Evolutionary conservation across 176 grass and related monocot species (phyloP), one percentile per base, ranked within the genome.

Genomic region (Oryza coarctata): DNA sequence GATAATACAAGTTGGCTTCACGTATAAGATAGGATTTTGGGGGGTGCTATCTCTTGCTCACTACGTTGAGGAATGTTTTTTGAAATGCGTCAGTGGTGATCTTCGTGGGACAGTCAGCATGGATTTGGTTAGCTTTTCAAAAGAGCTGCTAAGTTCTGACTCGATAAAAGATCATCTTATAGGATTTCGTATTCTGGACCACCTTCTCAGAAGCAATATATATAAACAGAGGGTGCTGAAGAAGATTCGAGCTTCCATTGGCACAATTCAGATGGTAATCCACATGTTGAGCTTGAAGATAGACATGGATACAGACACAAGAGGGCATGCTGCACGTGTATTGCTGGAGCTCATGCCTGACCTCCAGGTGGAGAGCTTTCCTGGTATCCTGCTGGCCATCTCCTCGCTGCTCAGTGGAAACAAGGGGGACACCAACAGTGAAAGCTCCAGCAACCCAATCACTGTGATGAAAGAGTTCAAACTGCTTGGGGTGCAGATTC

Each of bases 1-100:
- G 36, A 0, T 38, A 0, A 1, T 0, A 38, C 36, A 9, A 0
- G 36, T 38, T 44, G 12, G 0, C 12, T 0, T 14, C 0, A 13
- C 1, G 0, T 65, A 65, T 31, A 30, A 65, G 5, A 1, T 65
- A 1, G 62, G 4, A 17, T 1, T 65, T 65, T 65, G 62, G 62
- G 62, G 62, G 10, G 2, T 8, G 12, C 62, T 31, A 65, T 4
- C 12, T 31, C 1, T 65, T 65, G 0, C 62, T 65, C 62, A 12
- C 5, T 65, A 65, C 31, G 12, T 31, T 29, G 5, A 65, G 5
- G 62, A 65, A 65, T 65, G 62, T 29, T 7, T 8, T 65, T 27
- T 17, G 29, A 31, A 65, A 17, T 65, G 12, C 6, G 29, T 65
- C 0, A 65, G 6, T 31, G 62, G 62, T 26, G 12, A 65, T 65